phyloP scores from a whole-genome alignment of 1,139 yeast genomes.

The Debaryomycetaceae sp. region DNA sequence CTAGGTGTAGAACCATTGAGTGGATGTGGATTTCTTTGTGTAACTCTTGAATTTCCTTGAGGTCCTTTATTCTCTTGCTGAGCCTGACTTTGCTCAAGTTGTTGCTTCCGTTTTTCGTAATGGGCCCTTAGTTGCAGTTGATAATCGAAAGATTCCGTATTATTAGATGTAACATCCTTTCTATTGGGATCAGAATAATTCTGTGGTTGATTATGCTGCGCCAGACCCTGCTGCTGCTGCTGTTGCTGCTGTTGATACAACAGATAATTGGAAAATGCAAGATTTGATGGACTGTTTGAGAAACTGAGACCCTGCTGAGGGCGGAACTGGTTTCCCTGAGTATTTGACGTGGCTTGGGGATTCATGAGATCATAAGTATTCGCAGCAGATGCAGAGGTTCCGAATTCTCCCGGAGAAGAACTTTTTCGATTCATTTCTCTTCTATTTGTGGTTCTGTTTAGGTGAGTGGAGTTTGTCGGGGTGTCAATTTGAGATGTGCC shows the following conservation, averaged over 20 bases:
- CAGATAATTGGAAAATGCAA: conserved; percentile 13
- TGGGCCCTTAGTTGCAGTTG: conserved; percentile 26
- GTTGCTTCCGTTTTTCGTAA: conserved; percentile 21
- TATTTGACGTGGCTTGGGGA: conserved; percentile 13
- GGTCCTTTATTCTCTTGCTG: conserved; percentile 7
- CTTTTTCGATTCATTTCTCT: conserved; percentile 4
- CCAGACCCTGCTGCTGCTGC: conserved; percentile 9
- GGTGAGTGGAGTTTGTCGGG: conserved; percentile 9
- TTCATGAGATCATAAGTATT: conserved; percentile 22
- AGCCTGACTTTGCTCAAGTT: conserved; percentile 5
- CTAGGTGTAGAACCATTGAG: background rate
- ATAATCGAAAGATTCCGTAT: conserved; percentile 16
- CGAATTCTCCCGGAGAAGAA: conserved; percentile 5
- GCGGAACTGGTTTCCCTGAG: conserved; percentile 25
- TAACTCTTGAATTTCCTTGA: conserved; percentile 11
- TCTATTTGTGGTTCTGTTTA: conserved; percentile 4
- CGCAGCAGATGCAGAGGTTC: conserved; percentile 7
- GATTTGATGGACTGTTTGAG: conserved; percentile 14
- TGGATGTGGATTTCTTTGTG: conserved; percentile 2
- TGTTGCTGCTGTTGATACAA: conserved; percentile 15
- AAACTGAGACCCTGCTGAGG: conserved; percentile 30
- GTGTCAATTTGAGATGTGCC: conserved; percentile 11
- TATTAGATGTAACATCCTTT: conserved; percentile 3
- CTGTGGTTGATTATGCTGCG: conserved; percentile 5
- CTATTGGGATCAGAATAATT: conserved; percentile 1